Conservation (phyloP, 1,284 basidiomycete species). For the Fomitopsis pinicola region DNA sequence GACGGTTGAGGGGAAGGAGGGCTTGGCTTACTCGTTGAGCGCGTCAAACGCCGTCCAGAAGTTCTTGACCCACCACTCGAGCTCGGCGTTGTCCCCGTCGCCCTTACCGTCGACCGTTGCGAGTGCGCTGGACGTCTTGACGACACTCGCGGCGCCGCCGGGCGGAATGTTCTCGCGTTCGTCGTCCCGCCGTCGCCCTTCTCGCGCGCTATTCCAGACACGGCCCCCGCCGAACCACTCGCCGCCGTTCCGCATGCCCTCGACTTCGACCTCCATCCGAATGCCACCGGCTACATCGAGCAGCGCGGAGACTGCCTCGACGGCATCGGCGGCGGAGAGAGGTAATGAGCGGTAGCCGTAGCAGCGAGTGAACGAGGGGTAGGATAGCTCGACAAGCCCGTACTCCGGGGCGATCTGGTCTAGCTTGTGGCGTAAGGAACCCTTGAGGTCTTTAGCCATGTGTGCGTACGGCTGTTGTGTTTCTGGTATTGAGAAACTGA, state of each 20-base stretch:
- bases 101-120: slow-evolving; percentile 31
- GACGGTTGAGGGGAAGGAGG: not conserved
- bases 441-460: slow-evolving; percentile 95
- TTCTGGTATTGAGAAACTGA: slow-evolving; percentile 87
- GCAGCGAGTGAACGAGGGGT: slow-evolving; percentile 89
- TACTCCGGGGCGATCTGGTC: slow-evolving; percentile 94
- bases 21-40: slow-evolving; percentile 70
- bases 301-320: slow-evolving; percentile 86
- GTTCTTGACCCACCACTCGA: slow-evolving; percentile 83
- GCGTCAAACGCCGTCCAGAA: slow-evolving; percentile 95
- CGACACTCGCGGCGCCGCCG: slow-evolving; percentile 20
- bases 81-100: slow-evolving; percentile 35
- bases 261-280: slow-evolving; percentile 83
- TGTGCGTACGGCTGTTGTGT: slow-evolving; percentile 92
- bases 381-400: slow-evolving; percentile 91
- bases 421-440: slow-evolving; percentile 77
- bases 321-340: slow-evolving; percentile 89
- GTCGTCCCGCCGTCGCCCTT: slow-evolving; percentile 38
- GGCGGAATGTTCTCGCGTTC: slow-evolving; percentile 44
- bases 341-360: slow-evolving; percentile 87
- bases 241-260: slow-evolving; percentile 79
- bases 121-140: slow-evolving; percentile 21
- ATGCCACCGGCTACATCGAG: slow-evolving; percentile 91
- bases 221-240: slow-evolving; percentile 86
- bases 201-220: slow-evolving; percentile 60